A percentile compares a stretch with the other conserved stretches of the same genome.
These are phyloP conservation scores for Coemansia aciculifera DNA, from an alignment of 192 early-diverging fungal genomes.

Conservation along the genomic window DNA sequence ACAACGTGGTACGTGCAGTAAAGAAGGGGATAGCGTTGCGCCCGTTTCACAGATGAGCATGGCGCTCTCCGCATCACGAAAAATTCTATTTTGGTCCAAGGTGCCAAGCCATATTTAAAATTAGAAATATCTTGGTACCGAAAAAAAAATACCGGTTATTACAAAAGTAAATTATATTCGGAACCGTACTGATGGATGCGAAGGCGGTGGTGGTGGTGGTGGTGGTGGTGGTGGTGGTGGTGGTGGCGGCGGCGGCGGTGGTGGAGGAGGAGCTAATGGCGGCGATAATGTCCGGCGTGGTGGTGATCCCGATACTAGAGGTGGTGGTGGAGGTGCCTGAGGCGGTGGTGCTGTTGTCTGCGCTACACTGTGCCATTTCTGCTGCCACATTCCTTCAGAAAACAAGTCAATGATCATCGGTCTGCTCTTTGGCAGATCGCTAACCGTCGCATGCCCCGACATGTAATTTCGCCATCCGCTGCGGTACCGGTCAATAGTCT, in stretches of 20 bases:
- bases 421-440: constrained; percentile 22
- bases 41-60: constrained; percentile 3
- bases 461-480: constrained; percentile 31
- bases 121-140: too few relatives aligned
- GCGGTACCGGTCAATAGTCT: constrained; percentile 43
- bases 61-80: not conserved
- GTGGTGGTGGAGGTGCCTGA: not conserved
- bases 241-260: not conserved
- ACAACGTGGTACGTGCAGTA: not conserved
- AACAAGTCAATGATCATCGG: constrained; percentile 48
- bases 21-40: constrained; percentile 1
- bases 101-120: too few relatives aligned
- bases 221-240: not conserved
- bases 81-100: too few relatives aligned
- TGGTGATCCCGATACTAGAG: not conserved
- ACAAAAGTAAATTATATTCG: not conserved
- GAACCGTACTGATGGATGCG: not conserved
- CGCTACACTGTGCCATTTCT: not conserved
- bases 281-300: not conserved
- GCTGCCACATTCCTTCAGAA: constrained; percentile 44
- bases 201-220: not conserved
- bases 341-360: not conserved
- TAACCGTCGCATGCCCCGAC: not conserved
- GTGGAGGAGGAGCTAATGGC: not conserved
- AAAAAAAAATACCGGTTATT: too few relatives aligned